Conservation (phyloP, 306 rosid species). For the Vicia villosa region DNA sequence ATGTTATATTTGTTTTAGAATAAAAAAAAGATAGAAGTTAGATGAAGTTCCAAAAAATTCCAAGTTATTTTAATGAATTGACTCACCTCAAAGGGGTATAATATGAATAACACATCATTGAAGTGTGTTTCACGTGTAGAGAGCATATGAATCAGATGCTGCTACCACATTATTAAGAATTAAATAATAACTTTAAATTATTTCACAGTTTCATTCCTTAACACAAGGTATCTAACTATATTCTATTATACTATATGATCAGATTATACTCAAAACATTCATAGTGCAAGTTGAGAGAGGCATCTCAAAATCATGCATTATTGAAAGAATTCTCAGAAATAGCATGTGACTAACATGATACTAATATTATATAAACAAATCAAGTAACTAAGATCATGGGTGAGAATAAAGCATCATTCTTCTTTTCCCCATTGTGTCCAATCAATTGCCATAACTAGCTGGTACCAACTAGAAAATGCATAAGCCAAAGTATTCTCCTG, state of each 20-base stretch:
- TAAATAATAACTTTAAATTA: too few relatives aligned
- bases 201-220: too few relatives aligned
- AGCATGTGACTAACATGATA: not conserved
- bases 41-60: too few relatives aligned
- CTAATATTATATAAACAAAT: constrained; percentile 14
- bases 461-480: constrained; percentile 30
- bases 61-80: too few relatives aligned
- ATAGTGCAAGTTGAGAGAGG: constrained; percentile 30
- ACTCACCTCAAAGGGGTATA: too few relatives aligned
- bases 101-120: too few relatives aligned
- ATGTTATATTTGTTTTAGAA: too few relatives aligned
- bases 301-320: not conserved
- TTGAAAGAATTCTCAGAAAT: constrained; percentile 33
- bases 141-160: too few relatives aligned
- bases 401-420: constrained; percentile 25
- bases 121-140: too few relatives aligned
- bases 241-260: not conserved
- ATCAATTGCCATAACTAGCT: constrained; percentile 12
- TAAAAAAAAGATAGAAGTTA: too few relatives aligned
- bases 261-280: constrained; percentile 12
- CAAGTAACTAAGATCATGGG: constrained; percentile 19
- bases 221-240: too few relatives aligned
- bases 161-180: too few relatives aligned
- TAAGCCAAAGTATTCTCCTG: constrained; percentile 1
- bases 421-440: constrained; percentile 11